Evolutionary conservation across 768 basidiomycete species (phyloP).

Genomic region (Mycena galericulata): DNA sequence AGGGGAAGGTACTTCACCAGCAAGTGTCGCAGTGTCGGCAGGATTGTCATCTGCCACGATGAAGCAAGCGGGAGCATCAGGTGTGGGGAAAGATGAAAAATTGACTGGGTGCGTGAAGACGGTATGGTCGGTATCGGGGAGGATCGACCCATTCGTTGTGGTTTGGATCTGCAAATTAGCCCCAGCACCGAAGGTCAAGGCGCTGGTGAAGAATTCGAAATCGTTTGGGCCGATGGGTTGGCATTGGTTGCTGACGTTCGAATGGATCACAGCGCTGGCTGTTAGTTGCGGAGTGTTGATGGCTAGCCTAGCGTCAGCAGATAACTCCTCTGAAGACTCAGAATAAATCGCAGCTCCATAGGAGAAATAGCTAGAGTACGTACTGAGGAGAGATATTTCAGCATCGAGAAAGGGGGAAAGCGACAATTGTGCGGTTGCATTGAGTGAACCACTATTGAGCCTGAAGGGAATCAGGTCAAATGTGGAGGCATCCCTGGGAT

Average conservation of each 20-base stretch:
- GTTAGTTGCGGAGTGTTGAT: slow-evolving; percentile 19
- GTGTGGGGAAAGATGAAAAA: not conserved
- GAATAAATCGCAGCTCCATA: too few species aligned
- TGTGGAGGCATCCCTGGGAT: not conserved
- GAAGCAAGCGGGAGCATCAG: slow-evolving; percentile 6
- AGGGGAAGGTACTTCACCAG: not conserved
- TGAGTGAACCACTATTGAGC: slow-evolving; percentile 18
- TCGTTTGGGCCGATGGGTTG: slow-evolving; percentile 13
- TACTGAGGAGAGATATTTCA: slow-evolving; percentile 2
- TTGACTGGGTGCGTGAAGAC: slow-evolving; percentile 11
- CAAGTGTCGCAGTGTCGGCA: not conserved
- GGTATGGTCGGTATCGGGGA: not conserved
- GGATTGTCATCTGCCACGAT: slow-evolving; percentile 13
- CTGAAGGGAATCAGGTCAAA: slow-evolving; percentile 24
- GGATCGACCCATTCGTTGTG: not conserved
- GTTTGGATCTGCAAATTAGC: slow-evolving; percentile 6
- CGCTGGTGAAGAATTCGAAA: slow-evolving; percentile 17
- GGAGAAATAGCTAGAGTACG: not conserved
- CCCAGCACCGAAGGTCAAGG: slow-evolving; percentile 21
- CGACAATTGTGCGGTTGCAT: slow-evolving; percentile 4
- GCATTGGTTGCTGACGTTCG: slow-evolving; percentile 22
- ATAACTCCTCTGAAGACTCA: not conserved
- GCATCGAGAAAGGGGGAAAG: slow-evolving; percentile 22
- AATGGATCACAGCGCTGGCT: not conserved
- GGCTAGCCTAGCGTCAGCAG: not conserved